Percentiles rank a stretch among this genome's conserved stretches.
These are phyloP conservation scores for Ochetophila trinervis DNA, from an alignment of 306 rosid species.

Conservation along the genomic window DNA sequence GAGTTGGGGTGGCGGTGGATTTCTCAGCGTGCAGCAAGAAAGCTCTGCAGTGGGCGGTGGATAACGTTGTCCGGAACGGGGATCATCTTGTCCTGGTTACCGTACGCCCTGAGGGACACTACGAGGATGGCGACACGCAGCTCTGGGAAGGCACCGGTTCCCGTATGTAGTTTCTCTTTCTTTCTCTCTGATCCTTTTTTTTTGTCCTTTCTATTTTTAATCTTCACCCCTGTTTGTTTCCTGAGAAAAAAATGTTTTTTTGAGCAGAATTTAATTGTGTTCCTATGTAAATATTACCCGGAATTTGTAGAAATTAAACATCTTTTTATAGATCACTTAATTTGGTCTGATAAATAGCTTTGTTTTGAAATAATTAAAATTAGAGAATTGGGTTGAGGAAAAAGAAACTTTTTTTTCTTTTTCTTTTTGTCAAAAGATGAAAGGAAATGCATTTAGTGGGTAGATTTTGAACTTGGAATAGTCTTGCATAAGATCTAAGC, in stretches of 20 bases:
- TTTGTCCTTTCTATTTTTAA: neutral
- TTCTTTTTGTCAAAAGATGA: neutral
- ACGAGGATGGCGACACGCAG: constrained; percentile 78
- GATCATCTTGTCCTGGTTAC: constrained; percentile 62
- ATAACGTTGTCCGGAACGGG: constrained; percentile 62
- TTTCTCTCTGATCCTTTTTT: neutral
- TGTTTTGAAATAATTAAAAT: too few species aligned
- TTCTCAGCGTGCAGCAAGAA: constrained; percentile 72
- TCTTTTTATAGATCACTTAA: too few species aligned
- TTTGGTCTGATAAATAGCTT: too few species aligned
- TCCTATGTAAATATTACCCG: neutral
- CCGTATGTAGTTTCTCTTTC: constrained; percentile 35
- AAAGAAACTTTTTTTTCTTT: neutral
- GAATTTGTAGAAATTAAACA: too few species aligned
- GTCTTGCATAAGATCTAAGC: neutral
- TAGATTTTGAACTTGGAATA: neutral
- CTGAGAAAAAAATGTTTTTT: neutral
- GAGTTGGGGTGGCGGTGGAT: constrained; percentile 85
- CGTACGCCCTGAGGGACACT: constrained; percentile 37
- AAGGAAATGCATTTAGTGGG: neutral
- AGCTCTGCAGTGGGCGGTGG: constrained; percentile 76
- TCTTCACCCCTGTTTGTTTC: neutral
- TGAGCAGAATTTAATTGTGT: neutral
- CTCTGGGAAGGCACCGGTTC: constrained; percentile 82
- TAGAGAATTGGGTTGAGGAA: too few species aligned